These are phyloP conservation scores for Artemisia annua DNA, from an alignment of 129 eudicot species.

Conservation along the genomic window DNA sequence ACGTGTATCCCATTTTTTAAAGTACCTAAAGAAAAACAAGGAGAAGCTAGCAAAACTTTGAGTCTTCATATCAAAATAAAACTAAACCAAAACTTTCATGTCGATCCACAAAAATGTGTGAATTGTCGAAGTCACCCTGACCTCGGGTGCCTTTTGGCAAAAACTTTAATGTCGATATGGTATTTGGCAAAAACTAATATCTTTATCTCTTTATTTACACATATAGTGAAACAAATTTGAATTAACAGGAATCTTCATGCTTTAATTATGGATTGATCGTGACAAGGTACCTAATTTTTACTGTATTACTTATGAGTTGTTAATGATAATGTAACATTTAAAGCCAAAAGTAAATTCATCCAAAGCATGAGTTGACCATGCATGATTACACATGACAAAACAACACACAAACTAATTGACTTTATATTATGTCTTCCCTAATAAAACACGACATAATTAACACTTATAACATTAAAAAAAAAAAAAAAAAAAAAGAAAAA, in stretches of 20 bases:
- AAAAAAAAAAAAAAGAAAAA: background rate
- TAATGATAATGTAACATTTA: background rate
- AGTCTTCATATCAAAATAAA: too few relatives aligned
- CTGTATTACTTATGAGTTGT: background rate
- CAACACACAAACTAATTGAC: slow-evolving; percentile 26
- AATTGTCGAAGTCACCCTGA: too few relatives aligned
- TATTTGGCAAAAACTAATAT: too few relatives aligned
- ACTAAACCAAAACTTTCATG: too few relatives aligned
- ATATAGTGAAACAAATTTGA: background rate
- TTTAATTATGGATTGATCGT: background rate
- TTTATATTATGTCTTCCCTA: slow-evolving; percentile 31
- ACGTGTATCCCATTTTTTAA: background rate
- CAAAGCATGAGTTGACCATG: slow-evolving; percentile 30
- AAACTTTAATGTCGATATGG: too few relatives aligned
- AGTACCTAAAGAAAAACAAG: too few relatives aligned
- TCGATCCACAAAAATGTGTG: too few relatives aligned
- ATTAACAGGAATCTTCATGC: background rate
- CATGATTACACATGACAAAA: slow-evolving; percentile 26
- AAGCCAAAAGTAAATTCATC: slow-evolving; percentile 14
- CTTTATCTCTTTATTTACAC: background rate
- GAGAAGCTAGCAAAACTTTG: background rate
- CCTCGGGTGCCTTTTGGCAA: too few relatives aligned
- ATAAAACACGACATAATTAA: slow-evolving; percentile 33
- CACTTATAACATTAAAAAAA: slow-evolving; percentile 23
- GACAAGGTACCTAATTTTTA: background rate